Conservation (phyloP, 768 basidiomycete genomes). For the Cystoderma amianthinum region DNA sequence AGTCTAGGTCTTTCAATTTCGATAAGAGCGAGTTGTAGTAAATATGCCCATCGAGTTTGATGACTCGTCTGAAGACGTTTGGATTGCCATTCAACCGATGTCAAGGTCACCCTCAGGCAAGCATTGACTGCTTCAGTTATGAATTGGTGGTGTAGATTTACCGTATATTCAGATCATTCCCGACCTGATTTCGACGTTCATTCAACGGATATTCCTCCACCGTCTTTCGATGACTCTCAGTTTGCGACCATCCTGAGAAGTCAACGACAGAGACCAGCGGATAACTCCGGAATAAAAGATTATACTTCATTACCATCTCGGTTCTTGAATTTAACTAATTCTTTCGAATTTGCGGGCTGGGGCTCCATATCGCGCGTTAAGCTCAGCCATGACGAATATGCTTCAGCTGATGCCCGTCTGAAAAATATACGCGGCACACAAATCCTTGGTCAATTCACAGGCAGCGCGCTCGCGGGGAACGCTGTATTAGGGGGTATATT, state of each 20-base stretch:
- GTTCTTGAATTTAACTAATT: conserved; percentile 52
- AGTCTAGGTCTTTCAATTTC: too few relatives aligned
- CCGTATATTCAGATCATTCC: too few relatives aligned
- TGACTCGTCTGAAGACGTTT: not conserved
- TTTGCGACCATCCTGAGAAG: conserved; percentile 54
- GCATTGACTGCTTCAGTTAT: too few relatives aligned
- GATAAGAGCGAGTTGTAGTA: too few relatives aligned
- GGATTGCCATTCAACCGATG: not conserved
- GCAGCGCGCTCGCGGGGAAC: conserved; percentile 61
- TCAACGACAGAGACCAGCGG: conserved; percentile 42
- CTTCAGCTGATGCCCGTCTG: conserved; percentile 22
- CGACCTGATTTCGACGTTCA: too few relatives aligned
- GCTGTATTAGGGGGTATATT: conserved; percentile 64
- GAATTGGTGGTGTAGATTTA: too few relatives aligned
- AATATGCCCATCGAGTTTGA: not conserved
- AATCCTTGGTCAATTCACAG: conserved; percentile 56
- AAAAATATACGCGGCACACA: conserved; percentile 21
- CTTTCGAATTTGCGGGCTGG: conserved; percentile 74
- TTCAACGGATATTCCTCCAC: conserved; percentile 15
- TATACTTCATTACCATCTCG: conserved; percentile 41
- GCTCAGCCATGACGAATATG: conserved; percentile 35
- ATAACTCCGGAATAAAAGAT: conserved; percentile 34
- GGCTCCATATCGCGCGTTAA: conserved; percentile 43
- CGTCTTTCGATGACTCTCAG: conserved; percentile 39
- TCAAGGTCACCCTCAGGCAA: too few relatives aligned